These are phyloP conservation scores for Ceratobasidium sp. DNA, from an alignment of 1,284 basidiomycete genomes.

Conservation along the genomic window DNA sequence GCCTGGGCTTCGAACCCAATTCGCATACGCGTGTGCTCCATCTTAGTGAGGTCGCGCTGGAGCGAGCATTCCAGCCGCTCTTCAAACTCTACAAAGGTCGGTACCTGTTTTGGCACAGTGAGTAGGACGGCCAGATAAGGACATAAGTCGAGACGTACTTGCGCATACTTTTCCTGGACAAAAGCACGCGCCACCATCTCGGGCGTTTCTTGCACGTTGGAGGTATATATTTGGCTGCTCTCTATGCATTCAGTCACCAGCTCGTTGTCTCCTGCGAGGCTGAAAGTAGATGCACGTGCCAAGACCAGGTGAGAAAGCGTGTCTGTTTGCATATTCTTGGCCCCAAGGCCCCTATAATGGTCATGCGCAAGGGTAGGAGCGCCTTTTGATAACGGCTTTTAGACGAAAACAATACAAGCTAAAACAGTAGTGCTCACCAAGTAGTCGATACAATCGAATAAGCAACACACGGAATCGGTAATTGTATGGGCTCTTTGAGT, in stretches of 20 bases:
- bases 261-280: slow-evolving; percentile 78
- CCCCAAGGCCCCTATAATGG: slow-evolving; percentile 78
- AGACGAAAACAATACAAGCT: slow-evolving; percentile 32
- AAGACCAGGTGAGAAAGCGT: slow-evolving; percentile 85
- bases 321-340: slow-evolving; percentile 87
- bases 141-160: slow-evolving; percentile 60
- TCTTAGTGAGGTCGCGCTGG: slow-evolving; percentile 79
- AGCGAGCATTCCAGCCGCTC: slow-evolving; percentile 82
- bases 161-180: slow-evolving; percentile 80
- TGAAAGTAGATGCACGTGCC: slow-evolving; percentile 83
- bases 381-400: slow-evolving; percentile 60
- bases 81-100: slow-evolving; percentile 83
- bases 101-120: slow-evolving; percentile 66
- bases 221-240: slow-evolving; percentile 80
- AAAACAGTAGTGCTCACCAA: slow-evolving; percentile 66
- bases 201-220: slow-evolving; percentile 69
- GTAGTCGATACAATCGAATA: slow-evolving; percentile 80
- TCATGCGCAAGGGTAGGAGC: slow-evolving; percentile 76
- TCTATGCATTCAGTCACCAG: slow-evolving; percentile 79
- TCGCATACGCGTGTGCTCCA: slow-evolving; percentile 85
- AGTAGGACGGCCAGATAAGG: not conserved
- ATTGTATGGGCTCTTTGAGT: slow-evolving; percentile 78
- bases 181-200: slow-evolving; percentile 84
- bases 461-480: slow-evolving; percentile 81
- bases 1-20: slow-evolving; percentile 77